Evolutionary conservation across 2,329 filamentous ascomycete genomes (phyloP), one percentile per base, ranked within the genome.

Genomic region (Aspergillus awamori): DNA sequence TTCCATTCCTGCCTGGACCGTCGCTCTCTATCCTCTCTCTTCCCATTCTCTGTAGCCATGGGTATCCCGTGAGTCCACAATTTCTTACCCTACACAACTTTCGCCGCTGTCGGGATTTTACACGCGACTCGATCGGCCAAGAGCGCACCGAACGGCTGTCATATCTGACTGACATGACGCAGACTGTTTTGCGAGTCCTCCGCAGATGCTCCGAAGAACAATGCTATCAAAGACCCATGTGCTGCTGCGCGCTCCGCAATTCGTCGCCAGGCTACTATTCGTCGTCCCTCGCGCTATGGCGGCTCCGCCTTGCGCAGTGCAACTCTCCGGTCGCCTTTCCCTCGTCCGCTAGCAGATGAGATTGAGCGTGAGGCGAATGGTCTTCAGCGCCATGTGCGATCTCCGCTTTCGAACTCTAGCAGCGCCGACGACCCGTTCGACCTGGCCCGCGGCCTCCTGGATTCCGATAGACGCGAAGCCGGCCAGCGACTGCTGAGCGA

Each of bases 231-330:
- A 72, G 85, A 87, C 69, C 73, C 80, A 39, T 81, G 81, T 60
- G 83, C 83, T 51, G 72, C 79, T 59, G 76, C 81, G 58, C 83
- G 86, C 70, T 87, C 84, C 41, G 75, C 83, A 45, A 88, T 88
- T 69, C 83, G 86, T 62, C 83, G 86, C 61, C 80, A 82, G 64
- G 68, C 75, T 61, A 70, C 74, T 49, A 72, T 79, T 63, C 72
- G 73, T 45, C 72, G 73, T 43, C 65, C 68, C 20, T 69, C 69
- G 51, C 72, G 70, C 59, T 66, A 70, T 57, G 60, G 66, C 33
- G 33, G 33, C 45, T 70, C 70, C 38, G 67, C 70, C 38, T 63
- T 69, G 63, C 72, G 72, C 58, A 68, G 72, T 43, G 64, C 65
- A 33, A 68, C 71, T 33, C 61, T 71, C 39, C 65, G 73, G 38